These are phyloP conservation scores for Ophiognomonia clavigignenti-juglandacearum DNA, from an alignment of 2,329 filamentous ascomycete species.

Conservation along the genomic window DNA sequence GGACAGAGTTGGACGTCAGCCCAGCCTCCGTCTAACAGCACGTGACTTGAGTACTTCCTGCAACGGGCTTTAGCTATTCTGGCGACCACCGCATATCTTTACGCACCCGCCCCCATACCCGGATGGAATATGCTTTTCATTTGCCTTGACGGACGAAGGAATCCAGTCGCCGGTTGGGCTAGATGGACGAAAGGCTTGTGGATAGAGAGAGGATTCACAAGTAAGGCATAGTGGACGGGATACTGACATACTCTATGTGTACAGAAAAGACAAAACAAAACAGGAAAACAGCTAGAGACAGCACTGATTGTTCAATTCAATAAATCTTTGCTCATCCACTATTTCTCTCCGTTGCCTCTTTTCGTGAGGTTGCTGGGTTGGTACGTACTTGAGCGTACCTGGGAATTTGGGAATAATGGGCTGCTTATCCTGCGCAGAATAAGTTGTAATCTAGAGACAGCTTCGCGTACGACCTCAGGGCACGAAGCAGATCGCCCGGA, in stretches of 20 bases:
- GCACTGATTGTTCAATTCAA: conserved; percentile 11
- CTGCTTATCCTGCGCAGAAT: too few species aligned
- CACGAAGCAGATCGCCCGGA: too few species aligned
- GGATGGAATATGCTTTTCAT: conserved; percentile 5
- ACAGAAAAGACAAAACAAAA: conserved; percentile 16
- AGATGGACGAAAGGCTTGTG: conserved; percentile 14
- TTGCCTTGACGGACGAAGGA: conserved; percentile 5
- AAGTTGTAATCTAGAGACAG: too few species aligned
- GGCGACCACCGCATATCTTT: too few species aligned
- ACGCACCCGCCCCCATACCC: not conserved
- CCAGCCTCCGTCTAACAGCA: too few species aligned
- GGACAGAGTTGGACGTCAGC: too few species aligned
- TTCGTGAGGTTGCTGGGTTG: too few species aligned
- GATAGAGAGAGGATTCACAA: not conserved
- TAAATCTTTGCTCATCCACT: conserved; percentile 5
- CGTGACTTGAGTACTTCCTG: not conserved
- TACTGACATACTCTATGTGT: not conserved
- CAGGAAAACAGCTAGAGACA: conserved; percentile 15
- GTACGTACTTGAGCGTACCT: too few species aligned
- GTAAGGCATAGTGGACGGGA: not conserved
- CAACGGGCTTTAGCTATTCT: too few species aligned
- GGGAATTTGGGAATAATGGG: too few species aligned
- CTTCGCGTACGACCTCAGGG: too few species aligned
- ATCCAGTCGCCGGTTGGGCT: conserved; percentile 3
- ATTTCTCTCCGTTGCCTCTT: too few species aligned